Conservation (phyloP, 257 asterid genomes). For the Penstemon davidsonii region DNA sequence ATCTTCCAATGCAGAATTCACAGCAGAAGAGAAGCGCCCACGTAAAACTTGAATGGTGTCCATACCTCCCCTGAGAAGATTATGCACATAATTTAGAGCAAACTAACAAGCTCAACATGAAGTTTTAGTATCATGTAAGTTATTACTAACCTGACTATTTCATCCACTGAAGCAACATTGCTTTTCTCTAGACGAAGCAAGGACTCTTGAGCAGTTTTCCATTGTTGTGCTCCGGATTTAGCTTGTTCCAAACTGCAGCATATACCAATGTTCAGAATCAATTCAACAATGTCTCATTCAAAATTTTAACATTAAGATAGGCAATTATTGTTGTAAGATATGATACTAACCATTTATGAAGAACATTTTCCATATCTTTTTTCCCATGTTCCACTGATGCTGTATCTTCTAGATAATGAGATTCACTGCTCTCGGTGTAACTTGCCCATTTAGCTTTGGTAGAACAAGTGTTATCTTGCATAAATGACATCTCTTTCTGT, state of each 20-base stretch:
- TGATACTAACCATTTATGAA: constrained; percentile 69
- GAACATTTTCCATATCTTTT: constrained; percentile 63
- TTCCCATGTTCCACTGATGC: constrained; percentile 70
- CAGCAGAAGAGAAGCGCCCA: constrained; percentile 66
- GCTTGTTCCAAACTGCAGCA: constrained; percentile 85
- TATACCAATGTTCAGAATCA: constrained; percentile 6
- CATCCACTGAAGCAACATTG: constrained; percentile 69
- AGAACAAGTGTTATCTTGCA: constrained; percentile 73
- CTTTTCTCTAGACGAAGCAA: constrained; percentile 67
- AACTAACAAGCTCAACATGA: constrained; percentile 11
- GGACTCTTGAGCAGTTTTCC: constrained; percentile 81
- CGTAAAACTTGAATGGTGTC: constrained; percentile 71
- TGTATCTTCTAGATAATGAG: constrained; percentile 69
- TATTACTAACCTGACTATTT: constrained; percentile 65
- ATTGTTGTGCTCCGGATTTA: constrained; percentile 79
- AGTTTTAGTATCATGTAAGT: constrained; percentile 2
- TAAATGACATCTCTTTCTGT: constrained; percentile 86
- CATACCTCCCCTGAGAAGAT: constrained; percentile 69
- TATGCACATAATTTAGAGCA: constrained; percentile 6
- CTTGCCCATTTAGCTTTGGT: constrained; percentile 70
- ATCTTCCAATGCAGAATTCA: constrained; percentile 70
- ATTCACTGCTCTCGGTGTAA: constrained; percentile 62
- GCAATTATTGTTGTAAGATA: not conserved
- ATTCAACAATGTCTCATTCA: not conserved
- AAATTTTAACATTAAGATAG: not conserved